Conservation (phyloP, 73 alveolate genomes). For the Paramecium tetraurelia region DNA sequence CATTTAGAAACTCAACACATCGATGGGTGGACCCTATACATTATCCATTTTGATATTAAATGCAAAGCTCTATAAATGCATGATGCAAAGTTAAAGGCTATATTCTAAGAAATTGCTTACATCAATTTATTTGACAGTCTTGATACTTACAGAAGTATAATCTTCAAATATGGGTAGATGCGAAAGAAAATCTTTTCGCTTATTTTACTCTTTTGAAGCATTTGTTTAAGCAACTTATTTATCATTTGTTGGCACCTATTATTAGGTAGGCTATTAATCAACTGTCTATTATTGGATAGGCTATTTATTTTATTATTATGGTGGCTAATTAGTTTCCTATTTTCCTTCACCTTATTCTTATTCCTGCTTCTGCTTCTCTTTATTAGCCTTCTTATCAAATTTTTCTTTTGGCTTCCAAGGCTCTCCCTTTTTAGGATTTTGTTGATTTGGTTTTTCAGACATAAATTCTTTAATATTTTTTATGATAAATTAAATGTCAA, state of each 20-base stretch:
- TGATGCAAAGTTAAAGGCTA: conserved; percentile 49
- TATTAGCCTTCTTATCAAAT: conserved; percentile 48
- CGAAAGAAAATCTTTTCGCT: conserved; percentile 13
- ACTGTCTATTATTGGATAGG: not conserved
- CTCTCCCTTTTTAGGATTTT: conserved; percentile 37
- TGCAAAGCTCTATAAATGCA: conserved; percentile 30
- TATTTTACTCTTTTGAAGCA: not conserved
- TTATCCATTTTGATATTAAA: conserved; percentile 32
- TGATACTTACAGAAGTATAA: not conserved
- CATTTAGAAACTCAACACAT: conserved; percentile 59
- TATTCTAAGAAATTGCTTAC: not conserved
- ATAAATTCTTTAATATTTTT: not conserved
- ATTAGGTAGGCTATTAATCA: not conserved
- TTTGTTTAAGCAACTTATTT: not conserved
- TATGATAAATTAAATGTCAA: not conserved
- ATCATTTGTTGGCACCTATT: not conserved
- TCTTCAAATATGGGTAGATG: not conserved
- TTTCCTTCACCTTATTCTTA: not conserved
- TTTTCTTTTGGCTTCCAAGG: conserved; percentile 51
- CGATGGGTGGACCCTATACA: conserved; percentile 58
- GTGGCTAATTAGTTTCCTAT: not conserved
- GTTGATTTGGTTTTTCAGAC: not conserved
- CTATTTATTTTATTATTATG: not conserved
- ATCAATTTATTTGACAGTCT: not conserved
- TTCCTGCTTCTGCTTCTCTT: not conserved